Percentiles rank a stretch among this genome's conserved stretches.
Conservation (phyloP, 331 rosid genomes). For the Cucumis variabilis region DNA sequence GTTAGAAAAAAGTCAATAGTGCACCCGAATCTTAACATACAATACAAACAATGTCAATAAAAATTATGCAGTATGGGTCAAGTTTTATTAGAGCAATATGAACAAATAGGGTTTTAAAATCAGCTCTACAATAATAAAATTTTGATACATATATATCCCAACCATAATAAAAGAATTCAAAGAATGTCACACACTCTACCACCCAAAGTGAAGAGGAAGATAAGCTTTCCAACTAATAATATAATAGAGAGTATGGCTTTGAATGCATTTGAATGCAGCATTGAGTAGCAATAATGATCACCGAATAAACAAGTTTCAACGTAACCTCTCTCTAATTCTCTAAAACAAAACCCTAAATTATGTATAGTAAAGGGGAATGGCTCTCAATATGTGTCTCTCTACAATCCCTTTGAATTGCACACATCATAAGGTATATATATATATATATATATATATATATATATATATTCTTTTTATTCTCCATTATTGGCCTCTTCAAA, state of each 20-base stretch:
- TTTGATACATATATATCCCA: neutral
- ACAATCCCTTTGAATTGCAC: too few relatives aligned
- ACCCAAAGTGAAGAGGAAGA: neutral
- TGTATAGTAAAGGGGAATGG: too few relatives aligned
- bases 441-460: too few relatives aligned
- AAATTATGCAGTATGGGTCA: neutral
- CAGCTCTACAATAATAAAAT: neutral
- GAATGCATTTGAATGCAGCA: conserved; percentile 15
- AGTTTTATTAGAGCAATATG: neutral
- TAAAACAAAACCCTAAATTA: neutral
- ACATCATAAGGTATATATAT: too few relatives aligned
- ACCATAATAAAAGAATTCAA: neutral
- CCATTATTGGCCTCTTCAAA: too few relatives aligned
- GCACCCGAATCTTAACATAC: too few relatives aligned
- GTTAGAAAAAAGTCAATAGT: too few relatives aligned
- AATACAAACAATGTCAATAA: neutral
- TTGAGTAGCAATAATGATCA: conserved; percentile 6
- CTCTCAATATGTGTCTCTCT: too few relatives aligned
- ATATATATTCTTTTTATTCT: too few relatives aligned
- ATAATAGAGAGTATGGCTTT: conserved; percentile 7
- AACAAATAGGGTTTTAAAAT: neutral
- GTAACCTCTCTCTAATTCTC: neutral
- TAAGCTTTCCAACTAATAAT: conserved; percentile 11
- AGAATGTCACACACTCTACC: neutral
- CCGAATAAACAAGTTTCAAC: neutral